Percentiles rank a stretch among this genome's conserved stretches.
These are phyloP conservation scores for Knoxdaviesia proteae DNA, from an alignment of 2,329 filamentous ascomycete species.

Conservation along the genomic window DNA sequence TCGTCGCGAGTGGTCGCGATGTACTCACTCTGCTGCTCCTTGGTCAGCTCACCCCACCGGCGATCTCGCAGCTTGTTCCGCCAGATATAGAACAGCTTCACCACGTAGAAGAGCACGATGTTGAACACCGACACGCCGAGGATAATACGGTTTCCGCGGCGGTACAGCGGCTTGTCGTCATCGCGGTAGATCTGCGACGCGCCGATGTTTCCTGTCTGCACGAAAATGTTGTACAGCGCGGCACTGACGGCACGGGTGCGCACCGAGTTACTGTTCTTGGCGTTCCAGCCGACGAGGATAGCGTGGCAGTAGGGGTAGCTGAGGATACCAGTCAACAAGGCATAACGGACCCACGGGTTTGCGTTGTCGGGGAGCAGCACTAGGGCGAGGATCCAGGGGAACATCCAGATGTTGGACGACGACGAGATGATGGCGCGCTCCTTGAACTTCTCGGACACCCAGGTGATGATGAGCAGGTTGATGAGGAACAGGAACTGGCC, in stretches of 20 bases:
- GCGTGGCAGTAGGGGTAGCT: constrained; percentile 28
- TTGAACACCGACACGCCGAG: constrained; percentile 25
- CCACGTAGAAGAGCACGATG: constrained; percentile 20
- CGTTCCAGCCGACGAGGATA: constrained; percentile 24
- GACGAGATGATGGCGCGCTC: constrained; percentile 24
- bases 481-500: constrained; percentile 22
- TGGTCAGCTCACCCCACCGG: constrained; percentile 20
- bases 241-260: constrained; percentile 24
- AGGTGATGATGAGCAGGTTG: constrained; percentile 23
- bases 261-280: constrained; percentile 25
- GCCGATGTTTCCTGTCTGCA: constrained; percentile 22
- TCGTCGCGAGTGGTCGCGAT: constrained; percentile 26
- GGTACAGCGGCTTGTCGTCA: constrained; percentile 31
- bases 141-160: constrained; percentile 25
- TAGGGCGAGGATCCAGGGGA: constrained; percentile 25
- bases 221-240: constrained; percentile 27
- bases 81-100: constrained; percentile 26
- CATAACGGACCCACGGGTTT: constrained; percentile 20
- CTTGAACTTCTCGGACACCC: constrained; percentile 20
- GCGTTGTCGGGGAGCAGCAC: constrained; percentile 16
- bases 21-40: constrained; percentile 25
- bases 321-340: constrained; percentile 17
- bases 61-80: constrained; percentile 21
- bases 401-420: constrained; percentile 25
- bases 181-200: constrained; percentile 30